A percentile compares a stretch with the other conserved stretches of the same genome.
Evolutionary conservation across 2,329 filamentous ascomycete species (phyloP).

Genomic region (Arthrobotrys pseudoclavata): DNA sequence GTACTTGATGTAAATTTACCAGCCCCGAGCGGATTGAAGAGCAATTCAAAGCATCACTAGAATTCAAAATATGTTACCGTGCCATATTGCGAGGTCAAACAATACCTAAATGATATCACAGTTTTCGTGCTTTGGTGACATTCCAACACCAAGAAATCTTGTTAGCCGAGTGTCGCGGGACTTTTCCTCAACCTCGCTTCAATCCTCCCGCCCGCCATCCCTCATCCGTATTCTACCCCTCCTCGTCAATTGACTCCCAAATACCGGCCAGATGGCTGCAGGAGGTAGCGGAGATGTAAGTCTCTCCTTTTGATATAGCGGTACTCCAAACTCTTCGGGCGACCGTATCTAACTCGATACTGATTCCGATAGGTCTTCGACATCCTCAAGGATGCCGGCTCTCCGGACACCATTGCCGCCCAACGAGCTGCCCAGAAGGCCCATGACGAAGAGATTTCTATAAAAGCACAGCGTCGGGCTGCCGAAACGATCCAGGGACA

Average conservation of each 20-base stretch:
- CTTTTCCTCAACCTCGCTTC: slow-evolving; percentile 53
- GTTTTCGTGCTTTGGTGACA: slow-evolving; percentile 37
- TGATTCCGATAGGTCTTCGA: slow-evolving; percentile 71
- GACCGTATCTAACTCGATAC: slow-evolving; percentile 58
- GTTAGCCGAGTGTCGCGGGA: slow-evolving; percentile 58
- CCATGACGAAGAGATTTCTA: slow-evolving; percentile 72
- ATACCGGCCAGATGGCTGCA: slow-evolving; percentile 57
- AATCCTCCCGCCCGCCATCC: slow-evolving; percentile 34
- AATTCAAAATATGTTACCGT: background rate
- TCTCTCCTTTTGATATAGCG: slow-evolving; percentile 64
- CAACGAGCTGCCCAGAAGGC: slow-evolving; percentile 74
- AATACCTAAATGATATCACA: slow-evolving; percentile 5
- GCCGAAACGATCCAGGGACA: slow-evolving; percentile 81
- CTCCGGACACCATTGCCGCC: slow-evolving; percentile 73
- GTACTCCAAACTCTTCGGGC: background rate
- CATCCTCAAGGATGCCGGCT: slow-evolving; percentile 72
- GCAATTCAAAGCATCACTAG: background rate
- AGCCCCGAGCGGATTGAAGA: background rate
- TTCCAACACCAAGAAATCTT: slow-evolving; percentile 53
- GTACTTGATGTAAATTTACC: slow-evolving; percentile 24
- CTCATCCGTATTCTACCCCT: slow-evolving; percentile 40
- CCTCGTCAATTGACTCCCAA: slow-evolving; percentile 50
- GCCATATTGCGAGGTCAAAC: background rate
- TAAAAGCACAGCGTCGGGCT: slow-evolving; percentile 75
- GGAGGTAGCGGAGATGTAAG: slow-evolving; percentile 68